Base-by-base conservation (phyloP, 2,329 filamentous ascomycete species). In the Plenodomus lindquistii region DNA sequence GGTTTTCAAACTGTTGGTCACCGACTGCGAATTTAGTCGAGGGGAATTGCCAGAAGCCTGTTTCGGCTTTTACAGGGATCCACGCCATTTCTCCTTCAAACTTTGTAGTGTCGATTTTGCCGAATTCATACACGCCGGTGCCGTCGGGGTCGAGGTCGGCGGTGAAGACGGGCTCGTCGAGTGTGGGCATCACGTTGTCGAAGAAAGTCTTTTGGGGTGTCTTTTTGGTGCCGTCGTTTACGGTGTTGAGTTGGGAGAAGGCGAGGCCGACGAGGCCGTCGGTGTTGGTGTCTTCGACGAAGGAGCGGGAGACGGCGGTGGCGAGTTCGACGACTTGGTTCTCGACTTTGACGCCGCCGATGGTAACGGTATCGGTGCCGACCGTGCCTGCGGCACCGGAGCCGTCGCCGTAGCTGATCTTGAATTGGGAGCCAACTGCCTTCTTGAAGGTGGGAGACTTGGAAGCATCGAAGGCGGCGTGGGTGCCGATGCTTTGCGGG, bases 71-170 rank as follows among this genome's bases (percentile, higher is more conserved):
- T 52, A 90, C 78, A 9, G 80, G 75, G 17, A 85, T 77, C 66
- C 85, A 89, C 18, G 78, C 72, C 60, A 92, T 79, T 3, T 78
- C 61, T 27, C 87, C 88, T 2, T 69, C 76, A 69, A 87, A 88
- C 60, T 88, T 84, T 46, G 73, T 74, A 1, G 62, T 65, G 66
- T 92, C 86, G 61, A 92, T 85, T 59, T 72, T 79, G 51, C 89
- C 89, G 62, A 92, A 92, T 65, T 90, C 85, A 73, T 90, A 92
- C 22, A 81, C 79, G 38, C 88, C 88, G 2, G 77, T 74, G 15
- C 77, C 76, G 49, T 79, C 77, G 55, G 81, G 79, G 63, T 83
- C 82, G 37, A 93, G 77, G 51, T 87, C 81, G 19, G 85, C 87
- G 0, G 87, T 89, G 73, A 92, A 88, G 35, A 92, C 73, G 0